These are phyloP conservation scores for Basipetospora chlamydospora DNA, from an alignment of 2,329 filamentous ascomycete genomes.

Conservation along the genomic window DNA sequence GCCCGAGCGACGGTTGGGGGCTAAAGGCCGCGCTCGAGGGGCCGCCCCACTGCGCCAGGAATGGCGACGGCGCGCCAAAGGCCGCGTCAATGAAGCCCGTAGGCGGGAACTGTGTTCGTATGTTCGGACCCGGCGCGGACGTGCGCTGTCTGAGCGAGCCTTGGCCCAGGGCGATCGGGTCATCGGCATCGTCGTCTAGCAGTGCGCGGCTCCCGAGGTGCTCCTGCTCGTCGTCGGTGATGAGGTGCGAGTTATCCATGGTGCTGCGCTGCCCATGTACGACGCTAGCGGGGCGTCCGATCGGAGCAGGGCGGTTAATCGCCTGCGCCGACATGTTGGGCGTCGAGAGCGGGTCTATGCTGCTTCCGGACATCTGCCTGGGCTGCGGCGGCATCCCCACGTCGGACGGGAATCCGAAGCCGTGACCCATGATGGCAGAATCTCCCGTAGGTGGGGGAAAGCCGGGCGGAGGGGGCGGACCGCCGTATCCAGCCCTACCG, in stretches of 20 bases:
- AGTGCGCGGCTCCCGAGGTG: slow-evolving; percentile 86
- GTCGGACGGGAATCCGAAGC: slow-evolving; percentile 1
- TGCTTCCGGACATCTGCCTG: slow-evolving; percentile 6
- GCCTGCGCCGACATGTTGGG: slow-evolving; percentile 1
- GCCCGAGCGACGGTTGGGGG: slow-evolving; percentile 32
- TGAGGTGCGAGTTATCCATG: slow-evolving; percentile 12
- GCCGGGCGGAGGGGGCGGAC: slow-evolving; percentile 21
- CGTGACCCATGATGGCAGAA: not conserved
- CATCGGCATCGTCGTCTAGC: slow-evolving; percentile 49
- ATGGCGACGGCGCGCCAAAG: slow-evolving; percentile 20
- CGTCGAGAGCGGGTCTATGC: slow-evolving; percentile 6
- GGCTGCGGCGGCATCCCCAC: slow-evolving; percentile 1
- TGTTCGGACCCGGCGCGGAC: slow-evolving; percentile 33
- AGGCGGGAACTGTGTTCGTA: slow-evolving; percentile 11
- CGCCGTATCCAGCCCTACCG: slow-evolving; percentile 27
- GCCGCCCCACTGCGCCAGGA: slow-evolving; percentile 25
- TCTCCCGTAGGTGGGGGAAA: slow-evolving; percentile 15
- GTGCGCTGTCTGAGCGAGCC: slow-evolving; percentile 3
- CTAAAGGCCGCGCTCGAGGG: slow-evolving; percentile 21
- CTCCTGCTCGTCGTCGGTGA: slow-evolving; percentile 56
- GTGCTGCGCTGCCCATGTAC: slow-evolving; percentile 36
- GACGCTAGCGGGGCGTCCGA: slow-evolving; percentile 71
- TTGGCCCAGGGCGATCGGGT: slow-evolving; percentile 3
- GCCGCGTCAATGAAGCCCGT: slow-evolving; percentile 24
- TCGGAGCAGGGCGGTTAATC: slow-evolving; percentile 50